Evolutionary conservation across 768 basidiomycete species (phyloP), one percentile per base, ranked within the genome.

Genomic region (Bullera alba): DNA sequence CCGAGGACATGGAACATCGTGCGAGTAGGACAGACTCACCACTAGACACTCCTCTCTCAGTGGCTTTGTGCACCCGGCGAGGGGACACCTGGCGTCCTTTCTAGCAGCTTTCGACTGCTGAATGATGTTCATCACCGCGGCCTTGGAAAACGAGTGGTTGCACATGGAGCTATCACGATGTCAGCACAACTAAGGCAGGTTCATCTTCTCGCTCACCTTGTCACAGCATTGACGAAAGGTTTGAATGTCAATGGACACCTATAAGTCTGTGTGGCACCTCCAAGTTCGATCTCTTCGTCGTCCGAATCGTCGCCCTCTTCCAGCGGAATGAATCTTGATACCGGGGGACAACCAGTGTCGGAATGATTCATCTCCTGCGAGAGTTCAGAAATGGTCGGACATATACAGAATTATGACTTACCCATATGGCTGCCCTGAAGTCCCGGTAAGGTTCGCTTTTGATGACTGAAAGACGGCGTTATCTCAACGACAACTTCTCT

Each of bases 231-330:
- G 19, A 77, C 77, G 32, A 88, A 77, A 14, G 77, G 68, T 2
- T 75, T 79, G 37, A 91, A 76, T 0, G 85, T 82, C 43, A 97
- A 75, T 2, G 90, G 91, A 59, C 90, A 93, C 48, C 81, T 84
- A 76, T 83, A 88, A 61, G 82, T 83, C 63, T 87, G 85, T 5
- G 83, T 85, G 25, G 83, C 78, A 22, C 88, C 90, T 46, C 92
- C 92, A 43, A 93, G 76, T 72, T 90, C 85, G 27, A 97, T 72
- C 12, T 95, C 92, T 46, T 90, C 86, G 27, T 92, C 91, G 45
- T 83, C 83, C 50, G 86, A 86, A 47, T 84, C 86, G 27, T 63
- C 69, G 26, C 79, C 82, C 55, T 89, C 87, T 8, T 58, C 65
- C 34, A 41, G 55, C 7, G 57, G 56, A 27, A 71, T 50, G 50